A percentile compares a stretch with the other conserved stretches of the same genome.
These are phyloP conservation scores for Candida orba DNA, from an alignment of 805 yeast species.

Conservation along the genomic window DNA sequence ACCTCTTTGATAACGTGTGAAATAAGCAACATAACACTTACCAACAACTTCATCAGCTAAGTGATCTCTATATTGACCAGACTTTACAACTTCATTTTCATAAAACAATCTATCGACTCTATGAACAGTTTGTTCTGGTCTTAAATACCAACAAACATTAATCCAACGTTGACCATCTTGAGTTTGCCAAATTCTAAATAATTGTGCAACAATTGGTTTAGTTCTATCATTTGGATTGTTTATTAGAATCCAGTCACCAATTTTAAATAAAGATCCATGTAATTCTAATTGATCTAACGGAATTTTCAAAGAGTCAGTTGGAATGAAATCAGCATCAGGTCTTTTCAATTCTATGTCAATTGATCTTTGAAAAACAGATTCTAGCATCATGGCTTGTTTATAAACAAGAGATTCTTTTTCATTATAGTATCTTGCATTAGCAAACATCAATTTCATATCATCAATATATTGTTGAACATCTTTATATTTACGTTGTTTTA, in stretches of 20 bases:
- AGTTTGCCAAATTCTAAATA: slow-evolving; percentile 88
- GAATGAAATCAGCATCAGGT: slow-evolving; percentile 72
- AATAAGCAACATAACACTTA: slow-evolving; percentile 90
- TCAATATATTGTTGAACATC: slow-evolving; percentile 68
- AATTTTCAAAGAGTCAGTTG: slow-evolving; percentile 48
- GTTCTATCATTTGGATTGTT: slow-evolving; percentile 81
- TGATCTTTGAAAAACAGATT: slow-evolving; percentile 48
- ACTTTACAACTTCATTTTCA: slow-evolving; percentile 91
- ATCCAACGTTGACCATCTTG: slow-evolving; percentile 78
- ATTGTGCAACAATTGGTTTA: slow-evolving; percentile 90
- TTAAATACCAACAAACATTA: slow-evolving; percentile 95
- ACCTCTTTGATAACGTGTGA: slow-evolving; percentile 91
- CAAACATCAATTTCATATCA: slow-evolving; percentile 70
- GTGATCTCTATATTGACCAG: slow-evolving; percentile 96
- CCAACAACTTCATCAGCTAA: slow-evolving; percentile 82
- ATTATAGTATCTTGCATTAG: slow-evolving; percentile 63
- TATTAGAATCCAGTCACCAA: slow-evolving; percentile 94
- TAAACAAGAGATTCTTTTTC: slow-evolving; percentile 50
- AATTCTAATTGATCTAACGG: slow-evolving; percentile 76
- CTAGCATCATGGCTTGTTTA: slow-evolving; percentile 57
- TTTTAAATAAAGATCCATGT: slow-evolving; percentile 64
- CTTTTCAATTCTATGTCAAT: slow-evolving; percentile 65
- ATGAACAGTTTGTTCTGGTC: slow-evolving; percentile 98
- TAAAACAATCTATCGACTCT: slow-evolving; percentile 82
- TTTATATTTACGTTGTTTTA: slow-evolving; percentile 76